A percentile compares a stretch with the other conserved stretches of the same genome.
Evolutionary conservation across 176 grass and related monocot genomes (phyloP).

Genomic region (Phyllostachys edulis): DNA sequence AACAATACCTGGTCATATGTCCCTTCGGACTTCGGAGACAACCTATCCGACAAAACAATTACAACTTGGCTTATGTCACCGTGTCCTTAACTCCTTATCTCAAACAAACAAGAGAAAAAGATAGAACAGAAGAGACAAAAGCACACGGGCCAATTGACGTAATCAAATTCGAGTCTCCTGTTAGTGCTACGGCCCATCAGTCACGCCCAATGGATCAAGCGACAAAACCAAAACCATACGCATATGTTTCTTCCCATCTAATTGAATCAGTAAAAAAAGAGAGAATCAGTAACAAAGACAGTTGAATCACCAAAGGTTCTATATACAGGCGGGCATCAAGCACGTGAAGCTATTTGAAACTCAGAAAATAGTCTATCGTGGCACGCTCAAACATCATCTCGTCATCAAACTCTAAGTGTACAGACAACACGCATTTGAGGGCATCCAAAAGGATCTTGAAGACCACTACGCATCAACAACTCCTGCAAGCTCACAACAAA

Average conservation of each 20-base stretch:
- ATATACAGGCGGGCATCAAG: constrained; percentile 24
- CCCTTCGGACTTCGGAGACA: background rate
- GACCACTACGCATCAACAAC: background rate
- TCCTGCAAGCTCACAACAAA: background rate
- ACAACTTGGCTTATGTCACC: background rate
- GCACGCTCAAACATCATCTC: background rate
- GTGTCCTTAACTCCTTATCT: background rate
- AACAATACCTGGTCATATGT: background rate
- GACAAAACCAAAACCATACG: background rate
- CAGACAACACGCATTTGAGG: background rate
- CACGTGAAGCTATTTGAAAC: background rate
- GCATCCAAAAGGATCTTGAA: background rate
- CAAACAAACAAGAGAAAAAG: background rate
- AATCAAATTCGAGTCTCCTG: too few species aligned
- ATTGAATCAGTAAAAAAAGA: background rate
- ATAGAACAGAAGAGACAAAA: background rate
- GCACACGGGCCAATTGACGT: background rate
- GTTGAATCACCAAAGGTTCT: constrained; percentile 17
- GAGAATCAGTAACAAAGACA: background rate
- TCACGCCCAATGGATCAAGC: background rate
- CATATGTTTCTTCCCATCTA: background rate
- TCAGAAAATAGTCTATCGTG: background rate
- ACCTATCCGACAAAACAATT: background rate
- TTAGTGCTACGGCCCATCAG: background rate
- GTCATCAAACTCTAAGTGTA: constrained; percentile 2